Evolutionary conservation across 1,284 basidiomycete species (phyloP), one percentile per base, ranked within the genome.

Genomic region (Ceratobasidium sp.): DNA sequence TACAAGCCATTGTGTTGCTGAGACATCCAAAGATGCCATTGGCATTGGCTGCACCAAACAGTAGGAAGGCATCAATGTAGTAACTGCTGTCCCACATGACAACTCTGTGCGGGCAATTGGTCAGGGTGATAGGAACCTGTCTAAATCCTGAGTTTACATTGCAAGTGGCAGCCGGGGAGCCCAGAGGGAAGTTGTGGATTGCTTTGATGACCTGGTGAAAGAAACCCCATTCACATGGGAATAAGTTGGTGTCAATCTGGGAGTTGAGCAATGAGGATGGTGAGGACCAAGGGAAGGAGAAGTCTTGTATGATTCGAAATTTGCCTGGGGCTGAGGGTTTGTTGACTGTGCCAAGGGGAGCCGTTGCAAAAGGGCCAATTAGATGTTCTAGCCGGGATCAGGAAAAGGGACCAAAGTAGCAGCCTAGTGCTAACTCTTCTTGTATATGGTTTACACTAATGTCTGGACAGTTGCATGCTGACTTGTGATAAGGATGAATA

Each of bases 211-310:
- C 67, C 0, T 75, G 69, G 0, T 67, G n/a, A 65, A 82, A 82
- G 0, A 80, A 79, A 0, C 81, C 80, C 79, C 80, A 83, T 0
- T 76, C 77, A 71, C 79, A 81, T 0, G 79, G 80, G 70, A 77
- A 84, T 0, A 72, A 13, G 15, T 75, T 55, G 0, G 80, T 72
- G 34, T 80, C 42, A 6, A 81, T 79, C 15, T 32, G 10, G 0
- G 69, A 76, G 25, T 42, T 43, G 20, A 43, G 31, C 0, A 80
- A 83, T 0, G 58, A 29, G 0, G 68, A 65, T 0, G n/a, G n/a
- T n/a, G n/a, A n/a, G n/a, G n/a, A n/a, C n/a, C 15, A 32, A 17
- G 52, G 52, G 52, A 32, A 53, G 2, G 52, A 53, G 20, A 53
- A 53, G 20, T 53, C 52, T 20, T 53, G 52, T 3, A 53, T 53